These are phyloP conservation scores for Lanmaoa pseudosensibilis DNA, from an alignment of 768 basidiomycete species.

Conservation along the genomic window DNA sequence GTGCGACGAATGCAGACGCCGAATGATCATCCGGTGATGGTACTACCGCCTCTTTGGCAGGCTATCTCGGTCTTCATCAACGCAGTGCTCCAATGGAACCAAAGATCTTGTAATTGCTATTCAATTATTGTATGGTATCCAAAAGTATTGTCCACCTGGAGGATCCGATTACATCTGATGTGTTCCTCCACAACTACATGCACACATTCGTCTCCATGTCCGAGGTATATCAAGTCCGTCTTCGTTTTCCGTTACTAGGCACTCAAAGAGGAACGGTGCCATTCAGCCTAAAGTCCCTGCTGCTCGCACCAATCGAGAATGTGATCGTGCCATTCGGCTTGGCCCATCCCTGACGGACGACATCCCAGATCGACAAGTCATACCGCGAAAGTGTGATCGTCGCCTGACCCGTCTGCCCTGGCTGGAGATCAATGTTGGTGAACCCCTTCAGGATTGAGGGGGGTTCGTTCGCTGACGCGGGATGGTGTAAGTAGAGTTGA, in stretches of 20 bases:
- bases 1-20: neutral
- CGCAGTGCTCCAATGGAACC: neutral
- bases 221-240: neutral
- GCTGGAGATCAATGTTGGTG: constrained; percentile 50
- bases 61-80: neutral
- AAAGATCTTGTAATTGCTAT: neutral
- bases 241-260: neutral
- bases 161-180: neutral
- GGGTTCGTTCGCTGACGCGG: constrained; percentile 61
- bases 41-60: no score
- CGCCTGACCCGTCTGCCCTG: constrained; percentile 48
- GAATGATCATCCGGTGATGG: neutral
- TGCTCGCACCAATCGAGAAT: constrained; percentile 69
- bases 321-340: constrained; percentile 62
- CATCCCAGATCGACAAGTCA: constrained; percentile 78
- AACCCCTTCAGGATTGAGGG: constrained; percentile 74
- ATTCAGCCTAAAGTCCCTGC: constrained; percentile 55
- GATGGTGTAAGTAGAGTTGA: constrained; percentile 75
- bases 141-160: neutral
- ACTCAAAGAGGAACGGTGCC: constrained; percentile 36
- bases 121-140: neutral
- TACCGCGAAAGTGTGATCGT: constrained; percentile 64
- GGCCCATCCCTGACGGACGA: constrained; percentile 69
- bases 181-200: neutral
- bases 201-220: neutral